Evolutionary conservation across 306 rosid species (phyloP).

Genomic region (Ceratonia siliqua): DNA sequence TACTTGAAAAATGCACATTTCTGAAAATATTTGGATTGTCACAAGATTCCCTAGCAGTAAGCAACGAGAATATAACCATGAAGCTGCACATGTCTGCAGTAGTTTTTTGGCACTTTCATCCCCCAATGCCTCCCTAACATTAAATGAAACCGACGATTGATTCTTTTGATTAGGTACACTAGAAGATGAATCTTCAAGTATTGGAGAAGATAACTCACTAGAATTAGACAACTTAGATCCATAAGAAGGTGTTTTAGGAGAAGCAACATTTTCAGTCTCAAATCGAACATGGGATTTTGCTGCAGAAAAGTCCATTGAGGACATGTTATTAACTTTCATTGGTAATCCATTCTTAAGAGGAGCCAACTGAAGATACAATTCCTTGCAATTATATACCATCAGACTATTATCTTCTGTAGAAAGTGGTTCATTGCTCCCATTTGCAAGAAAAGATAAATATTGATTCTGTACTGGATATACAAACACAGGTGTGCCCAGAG

Average conservation of each 20-base stretch:
- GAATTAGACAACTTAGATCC: conserved; percentile 45
- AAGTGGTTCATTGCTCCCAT: conserved; percentile 39
- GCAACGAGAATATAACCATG: conserved; percentile 60
- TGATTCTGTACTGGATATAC: conserved; percentile 49
- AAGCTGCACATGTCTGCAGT: conserved; percentile 52
- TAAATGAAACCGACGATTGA: conserved; percentile 43
- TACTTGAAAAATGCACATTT: conserved; percentile 57
- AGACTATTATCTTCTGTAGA: conserved; percentile 35
- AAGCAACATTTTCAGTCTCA: conserved; percentile 51
- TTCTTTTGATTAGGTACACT: conserved; percentile 39
- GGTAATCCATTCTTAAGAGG: conserved; percentile 43
- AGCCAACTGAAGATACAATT: conserved; percentile 63
- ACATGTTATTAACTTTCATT: conserved; percentile 29
- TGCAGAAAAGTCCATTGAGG: conserved; percentile 35
- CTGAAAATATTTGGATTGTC: conserved; percentile 59
- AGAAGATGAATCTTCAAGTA: conserved; percentile 42
- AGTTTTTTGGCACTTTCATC: conserved; percentile 56
- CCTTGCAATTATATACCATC: conserved; percentile 54
- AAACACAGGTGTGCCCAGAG: conserved; percentile 55
- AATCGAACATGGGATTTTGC: conserved; percentile 35
- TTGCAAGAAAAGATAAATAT: conserved; percentile 29
- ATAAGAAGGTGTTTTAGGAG: conserved; percentile 77
- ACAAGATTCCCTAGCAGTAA: conserved; percentile 76
- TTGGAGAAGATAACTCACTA: conserved; percentile 49
- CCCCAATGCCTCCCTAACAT: conserved; percentile 55